These are phyloP conservation scores for Paecilomyces formosus DNA, from an alignment of 2,329 filamentous ascomycete genomes.

Conservation along the genomic window DNA sequence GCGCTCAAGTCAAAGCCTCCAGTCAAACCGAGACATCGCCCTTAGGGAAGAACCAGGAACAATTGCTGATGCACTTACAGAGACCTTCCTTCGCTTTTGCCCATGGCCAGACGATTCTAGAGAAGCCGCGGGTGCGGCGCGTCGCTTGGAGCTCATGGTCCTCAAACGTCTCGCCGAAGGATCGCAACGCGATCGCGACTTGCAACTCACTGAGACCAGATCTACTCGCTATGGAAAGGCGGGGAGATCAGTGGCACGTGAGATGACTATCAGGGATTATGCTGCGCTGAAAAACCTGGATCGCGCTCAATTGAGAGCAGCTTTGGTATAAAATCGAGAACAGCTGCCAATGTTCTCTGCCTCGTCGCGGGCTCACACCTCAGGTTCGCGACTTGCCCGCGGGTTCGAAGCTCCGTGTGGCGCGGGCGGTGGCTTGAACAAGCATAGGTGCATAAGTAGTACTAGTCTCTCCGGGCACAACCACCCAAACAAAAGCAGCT, in stretches of 20 bases:
- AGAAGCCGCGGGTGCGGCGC: constrained; percentile 41
- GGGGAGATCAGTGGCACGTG: background rate
- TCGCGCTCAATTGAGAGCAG: background rate
- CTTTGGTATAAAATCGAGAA: background rate
- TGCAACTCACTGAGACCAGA: background rate
- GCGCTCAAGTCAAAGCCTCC: background rate
- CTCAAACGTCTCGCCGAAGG: background rate
- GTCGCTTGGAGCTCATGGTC: constrained; percentile 46
- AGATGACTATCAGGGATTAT: background rate
- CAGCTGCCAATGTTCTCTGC: background rate
- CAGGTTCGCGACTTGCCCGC: background rate
- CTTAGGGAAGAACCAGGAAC: background rate
- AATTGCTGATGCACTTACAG: constrained; percentile 41
- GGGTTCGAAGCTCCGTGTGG: background rate
- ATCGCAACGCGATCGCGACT: constrained; percentile 3
- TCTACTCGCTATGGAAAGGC: background rate
- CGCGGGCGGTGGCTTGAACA: background rate
- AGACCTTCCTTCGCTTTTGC: constrained; percentile 52
- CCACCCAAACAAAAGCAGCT: background rate
- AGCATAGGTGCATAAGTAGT: too few species aligned
- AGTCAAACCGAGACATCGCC: background rate
- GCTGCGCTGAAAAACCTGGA: background rate
- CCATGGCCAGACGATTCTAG: constrained; percentile 47
- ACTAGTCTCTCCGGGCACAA: background rate
- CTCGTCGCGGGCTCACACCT: background rate